Conservation (phyloP, 345 rosid species). For the Hypericum perforatum region DNA sequence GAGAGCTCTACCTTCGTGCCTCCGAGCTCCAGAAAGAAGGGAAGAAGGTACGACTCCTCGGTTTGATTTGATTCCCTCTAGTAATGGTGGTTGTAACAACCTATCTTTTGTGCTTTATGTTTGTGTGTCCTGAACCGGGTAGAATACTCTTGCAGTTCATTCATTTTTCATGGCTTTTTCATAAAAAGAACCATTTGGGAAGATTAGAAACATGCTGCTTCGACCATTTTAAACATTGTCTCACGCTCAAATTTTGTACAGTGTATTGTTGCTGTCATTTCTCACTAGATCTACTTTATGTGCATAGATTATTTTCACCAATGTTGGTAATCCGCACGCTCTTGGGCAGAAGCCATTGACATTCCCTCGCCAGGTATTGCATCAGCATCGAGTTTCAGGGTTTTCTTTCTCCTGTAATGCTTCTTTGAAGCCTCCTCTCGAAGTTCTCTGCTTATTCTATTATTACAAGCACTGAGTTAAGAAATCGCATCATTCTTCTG, state of each 20-base stretch:
- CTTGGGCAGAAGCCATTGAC: constrained; percentile 91
- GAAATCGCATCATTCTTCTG: constrained; percentile 15
- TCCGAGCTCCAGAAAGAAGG: constrained; percentile 99
- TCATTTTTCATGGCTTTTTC: no score
- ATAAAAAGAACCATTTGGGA: no score
- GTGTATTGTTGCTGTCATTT: not conserved
- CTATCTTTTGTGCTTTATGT: not conserved
- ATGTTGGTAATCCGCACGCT: constrained; percentile 99
- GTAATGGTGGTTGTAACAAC: not conserved
- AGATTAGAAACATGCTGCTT: no score
- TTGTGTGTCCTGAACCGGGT: no score
- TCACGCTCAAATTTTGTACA: not conserved
- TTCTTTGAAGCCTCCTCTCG: no score
- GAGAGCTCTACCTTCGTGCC: constrained; percentile 97
- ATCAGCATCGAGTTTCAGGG: no score
- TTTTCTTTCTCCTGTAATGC: no score
- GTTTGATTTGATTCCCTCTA: not conserved
- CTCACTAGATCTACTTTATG: constrained; percentile 13
- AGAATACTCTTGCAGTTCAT: no score
- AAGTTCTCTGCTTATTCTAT: constrained; percentile 2
- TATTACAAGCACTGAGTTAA: constrained; percentile 14
- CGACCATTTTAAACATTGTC: no score
- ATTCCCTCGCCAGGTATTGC: constrained; percentile 82
- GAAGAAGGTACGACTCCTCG: constrained; percentile 49
- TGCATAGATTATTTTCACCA: constrained; percentile 86